Conservation (phyloP, 495 filamentous ascomycete species). For the Penicillium subrubescens region DNA sequence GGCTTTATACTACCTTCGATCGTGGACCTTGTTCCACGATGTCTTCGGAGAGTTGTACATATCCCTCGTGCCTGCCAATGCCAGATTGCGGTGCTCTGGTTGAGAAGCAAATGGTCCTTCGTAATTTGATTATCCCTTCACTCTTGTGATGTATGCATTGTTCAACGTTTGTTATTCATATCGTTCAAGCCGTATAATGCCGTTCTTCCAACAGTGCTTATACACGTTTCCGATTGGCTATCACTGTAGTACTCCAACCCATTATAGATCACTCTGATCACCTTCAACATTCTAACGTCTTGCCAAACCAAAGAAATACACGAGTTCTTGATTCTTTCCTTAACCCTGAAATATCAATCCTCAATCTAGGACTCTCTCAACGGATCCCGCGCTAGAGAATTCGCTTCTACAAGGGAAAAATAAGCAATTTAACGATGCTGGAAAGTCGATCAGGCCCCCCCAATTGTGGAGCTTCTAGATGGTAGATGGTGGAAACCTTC, state of each 20-base stretch:
- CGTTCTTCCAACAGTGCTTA: neutral
- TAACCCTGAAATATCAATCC: too few relatives aligned
- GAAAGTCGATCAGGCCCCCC: neutral
- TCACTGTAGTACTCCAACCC: too few relatives aligned
- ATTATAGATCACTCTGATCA: too few relatives aligned
- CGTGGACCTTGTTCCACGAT: neutral
- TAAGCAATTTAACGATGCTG: neutral
- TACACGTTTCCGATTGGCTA: neutral
- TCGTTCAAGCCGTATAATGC: neutral
- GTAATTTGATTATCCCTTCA: neutral
- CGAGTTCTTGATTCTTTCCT: too few relatives aligned
- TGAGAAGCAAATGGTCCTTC: neutral
- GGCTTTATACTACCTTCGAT: constrained; percentile 1
- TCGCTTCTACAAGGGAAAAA: neutral
- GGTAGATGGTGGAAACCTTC: neutral
- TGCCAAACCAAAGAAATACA: too few relatives aligned
- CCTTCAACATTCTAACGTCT: too few relatives aligned
- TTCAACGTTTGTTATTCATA: neutral
- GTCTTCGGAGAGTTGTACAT: constrained; percentile 20
- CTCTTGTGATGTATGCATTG: neutral
- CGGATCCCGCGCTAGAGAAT: too few relatives aligned
- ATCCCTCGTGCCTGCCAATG: constrained; percentile 15
- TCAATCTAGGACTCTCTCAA: too few relatives aligned
- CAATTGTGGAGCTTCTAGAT: neutral
- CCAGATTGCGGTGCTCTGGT: constrained; percentile 10